A percentile compares a stretch with the other conserved stretches of the same genome.
phyloP scores from a whole-genome alignment of 106 monocot species.

The Platanthera zijinensis region DNA sequence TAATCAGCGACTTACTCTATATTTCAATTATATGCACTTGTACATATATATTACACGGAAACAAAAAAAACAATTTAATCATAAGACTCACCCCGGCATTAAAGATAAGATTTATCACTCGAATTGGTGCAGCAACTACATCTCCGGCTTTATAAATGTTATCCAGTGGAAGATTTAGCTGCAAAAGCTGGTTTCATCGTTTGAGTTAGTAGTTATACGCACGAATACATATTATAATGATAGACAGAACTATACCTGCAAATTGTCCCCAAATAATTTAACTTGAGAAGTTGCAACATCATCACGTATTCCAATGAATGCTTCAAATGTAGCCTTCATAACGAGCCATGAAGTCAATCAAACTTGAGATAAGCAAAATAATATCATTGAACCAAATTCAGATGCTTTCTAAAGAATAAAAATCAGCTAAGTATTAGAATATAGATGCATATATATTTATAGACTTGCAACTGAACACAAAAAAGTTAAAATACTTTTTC shows the following conservation, averaged over 20 bases:
- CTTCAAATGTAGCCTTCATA: constrained; percentile 89
- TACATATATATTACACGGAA: neutral
- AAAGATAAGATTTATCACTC: constrained; percentile 82
- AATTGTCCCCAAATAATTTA: constrained; percentile 82
- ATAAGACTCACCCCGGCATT: constrained; percentile 79
- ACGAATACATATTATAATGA: neutral
- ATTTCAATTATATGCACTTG: too few relatives aligned
- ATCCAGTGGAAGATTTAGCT: constrained; percentile 85
- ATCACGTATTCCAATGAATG: constrained; percentile 90
- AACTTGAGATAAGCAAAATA: neutral
- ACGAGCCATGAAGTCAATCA: neutral
- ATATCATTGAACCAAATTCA: neutral
- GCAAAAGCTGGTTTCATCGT: constrained; percentile 53
- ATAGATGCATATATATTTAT: neutral
- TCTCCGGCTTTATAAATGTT: constrained; percentile 68
- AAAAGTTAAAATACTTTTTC: neutral
- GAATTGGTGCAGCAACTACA: constrained; percentile 84
- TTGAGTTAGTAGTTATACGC: neutral
- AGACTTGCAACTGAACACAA: neutral
- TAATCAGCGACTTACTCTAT: too few relatives aligned
- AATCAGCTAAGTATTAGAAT: neutral
- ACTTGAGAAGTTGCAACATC: constrained; percentile 77
- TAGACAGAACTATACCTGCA: constrained; percentile 44
- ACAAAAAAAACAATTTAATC: neutral
- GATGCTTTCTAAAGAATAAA: neutral